These are phyloP conservation scores for Fusarium falciforme DNA, from an alignment of 2,329 filamentous ascomycete genomes.

Conservation along the genomic window DNA sequence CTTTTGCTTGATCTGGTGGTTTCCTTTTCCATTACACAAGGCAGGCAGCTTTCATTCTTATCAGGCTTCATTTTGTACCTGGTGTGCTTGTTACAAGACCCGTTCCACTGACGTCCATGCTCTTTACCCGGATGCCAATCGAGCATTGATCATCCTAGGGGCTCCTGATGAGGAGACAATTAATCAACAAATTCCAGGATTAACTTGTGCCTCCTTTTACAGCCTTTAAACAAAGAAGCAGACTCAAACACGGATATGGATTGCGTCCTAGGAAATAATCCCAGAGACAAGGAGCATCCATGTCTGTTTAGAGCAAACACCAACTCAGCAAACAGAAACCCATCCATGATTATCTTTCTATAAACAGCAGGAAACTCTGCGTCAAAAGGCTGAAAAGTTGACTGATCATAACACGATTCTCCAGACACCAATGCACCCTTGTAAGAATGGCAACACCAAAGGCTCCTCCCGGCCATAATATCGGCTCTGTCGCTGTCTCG, in stretches of 20 bases:
- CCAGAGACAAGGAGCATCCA: background rate
- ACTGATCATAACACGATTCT: slow-evolving; percentile 36
- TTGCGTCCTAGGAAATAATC: background rate
- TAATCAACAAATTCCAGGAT: background rate
- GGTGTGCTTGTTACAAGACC: background rate
- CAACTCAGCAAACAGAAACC: slow-evolving; percentile 4
- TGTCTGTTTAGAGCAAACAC: background rate
- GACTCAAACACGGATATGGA: background rate
- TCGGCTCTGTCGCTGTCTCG: background rate
- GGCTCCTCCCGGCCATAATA: background rate
- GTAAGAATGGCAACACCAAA: slow-evolving; percentile 32
- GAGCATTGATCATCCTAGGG: background rate
- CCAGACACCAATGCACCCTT: slow-evolving; percentile 41
- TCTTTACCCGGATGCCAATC: background rate
- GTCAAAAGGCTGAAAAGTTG: slow-evolving; percentile 26
- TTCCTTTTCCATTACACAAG: background rate
- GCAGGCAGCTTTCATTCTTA: background rate
- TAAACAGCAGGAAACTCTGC: slow-evolving; percentile 22
- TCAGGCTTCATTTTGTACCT: background rate
- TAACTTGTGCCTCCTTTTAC: background rate
- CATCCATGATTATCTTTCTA: slow-evolving; percentile 22
- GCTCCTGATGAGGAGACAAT: background rate
- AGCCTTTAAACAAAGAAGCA: background rate
- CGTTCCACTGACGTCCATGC: background rate
- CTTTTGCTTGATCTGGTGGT: background rate